Percentiles rank a stretch among this genome's conserved stretches.
Evolutionary conservation across 257 asterid genomes (phyloP).

Genomic region (Ilex aquifolium): DNA sequence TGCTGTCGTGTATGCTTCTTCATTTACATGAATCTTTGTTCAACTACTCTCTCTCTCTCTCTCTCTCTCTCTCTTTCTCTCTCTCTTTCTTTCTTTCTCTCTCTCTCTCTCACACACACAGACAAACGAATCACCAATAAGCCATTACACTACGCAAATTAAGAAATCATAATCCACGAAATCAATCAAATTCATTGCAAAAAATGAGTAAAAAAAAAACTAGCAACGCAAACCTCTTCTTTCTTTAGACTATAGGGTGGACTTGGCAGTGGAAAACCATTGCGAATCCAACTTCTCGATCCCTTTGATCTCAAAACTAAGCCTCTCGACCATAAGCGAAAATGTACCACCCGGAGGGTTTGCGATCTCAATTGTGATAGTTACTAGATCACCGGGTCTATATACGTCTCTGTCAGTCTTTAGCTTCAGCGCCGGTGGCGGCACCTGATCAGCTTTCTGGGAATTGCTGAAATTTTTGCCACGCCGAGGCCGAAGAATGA

Average conservation of each 20-base stretch:
- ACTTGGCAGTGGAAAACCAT: slow-evolving; percentile 69
- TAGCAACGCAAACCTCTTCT: too few relatives aligned
- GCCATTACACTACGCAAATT: too few relatives aligned
- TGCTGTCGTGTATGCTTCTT: too few relatives aligned
- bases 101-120: too few relatives aligned
- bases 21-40: too few relatives aligned
- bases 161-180: too few relatives aligned
- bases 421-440: slow-evolving; percentile 44
- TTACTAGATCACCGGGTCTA: slow-evolving; percentile 69
- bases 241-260: slow-evolving; percentile 44
- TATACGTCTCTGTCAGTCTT: slow-evolving; percentile 67
- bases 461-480: slow-evolving; percentile 8
- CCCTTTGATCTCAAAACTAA: slow-evolving; percentile 73
- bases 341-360: slow-evolving; percentile 34
- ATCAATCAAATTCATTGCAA: too few relatives aligned
- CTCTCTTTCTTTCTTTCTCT: too few relatives aligned
- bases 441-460: slow-evolving; percentile 21
- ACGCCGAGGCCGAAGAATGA: slow-evolving; percentile 47
- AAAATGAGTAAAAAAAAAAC: neutral
- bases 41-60: too few relatives aligned
- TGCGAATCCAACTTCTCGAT: slow-evolving; percentile 81
- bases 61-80: too few relatives aligned
- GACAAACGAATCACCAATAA: too few relatives aligned
- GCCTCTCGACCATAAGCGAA: slow-evolving; percentile 67
- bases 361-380: slow-evolving; percentile 44